Percentiles rank a stretch among this genome's conserved stretches.
Conservation (phyloP, 768 basidiomycete species). For the Multifurca ochricompacta region DNA sequence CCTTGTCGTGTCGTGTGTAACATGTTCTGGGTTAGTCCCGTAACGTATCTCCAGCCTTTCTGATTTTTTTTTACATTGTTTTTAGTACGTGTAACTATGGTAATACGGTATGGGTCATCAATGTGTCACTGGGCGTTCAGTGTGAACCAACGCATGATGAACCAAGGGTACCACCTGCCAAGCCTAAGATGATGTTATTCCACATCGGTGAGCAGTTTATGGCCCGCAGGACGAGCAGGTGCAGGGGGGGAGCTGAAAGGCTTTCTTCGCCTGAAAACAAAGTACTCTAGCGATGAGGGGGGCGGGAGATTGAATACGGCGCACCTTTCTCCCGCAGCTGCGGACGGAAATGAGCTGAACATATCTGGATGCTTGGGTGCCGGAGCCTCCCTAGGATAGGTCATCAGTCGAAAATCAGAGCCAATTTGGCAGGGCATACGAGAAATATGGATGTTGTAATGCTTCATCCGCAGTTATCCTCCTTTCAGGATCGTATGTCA, state of each 20-base stretch:
- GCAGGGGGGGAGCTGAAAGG: constrained; percentile 76
- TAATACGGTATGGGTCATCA: neutral
- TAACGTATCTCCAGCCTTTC: neutral
- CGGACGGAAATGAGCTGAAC: constrained; percentile 92
- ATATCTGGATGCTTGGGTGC: constrained; percentile 93
- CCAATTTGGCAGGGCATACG: constrained; percentile 37
- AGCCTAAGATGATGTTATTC: constrained; percentile 29
- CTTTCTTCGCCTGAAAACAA: constrained; percentile 55
- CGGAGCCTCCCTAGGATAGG: constrained; percentile 68
- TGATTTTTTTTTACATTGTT: constrained; percentile 5
- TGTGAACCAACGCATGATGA: too few species aligned
- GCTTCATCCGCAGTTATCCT: constrained; percentile 90
- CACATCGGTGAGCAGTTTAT: constrained; percentile 58
- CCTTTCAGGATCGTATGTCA: constrained; percentile 84
- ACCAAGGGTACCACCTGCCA: neutral
- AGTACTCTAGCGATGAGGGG: neutral
- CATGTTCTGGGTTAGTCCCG: neutral
- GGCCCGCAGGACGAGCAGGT: constrained; percentile 61
- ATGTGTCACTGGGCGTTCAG: too few species aligned
- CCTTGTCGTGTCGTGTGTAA: neutral
- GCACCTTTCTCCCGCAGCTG: constrained; percentile 93
- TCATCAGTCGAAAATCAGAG: neutral
- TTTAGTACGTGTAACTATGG: neutral
- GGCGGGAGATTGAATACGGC: constrained; percentile 24
- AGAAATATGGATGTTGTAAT: constrained; percentile 85